Evolutionary conservation across 1,284 basidiomycete genomes (phyloP), one percentile per base, ranked within the genome.

Genomic region (Ceratobasidium sp.): DNA sequence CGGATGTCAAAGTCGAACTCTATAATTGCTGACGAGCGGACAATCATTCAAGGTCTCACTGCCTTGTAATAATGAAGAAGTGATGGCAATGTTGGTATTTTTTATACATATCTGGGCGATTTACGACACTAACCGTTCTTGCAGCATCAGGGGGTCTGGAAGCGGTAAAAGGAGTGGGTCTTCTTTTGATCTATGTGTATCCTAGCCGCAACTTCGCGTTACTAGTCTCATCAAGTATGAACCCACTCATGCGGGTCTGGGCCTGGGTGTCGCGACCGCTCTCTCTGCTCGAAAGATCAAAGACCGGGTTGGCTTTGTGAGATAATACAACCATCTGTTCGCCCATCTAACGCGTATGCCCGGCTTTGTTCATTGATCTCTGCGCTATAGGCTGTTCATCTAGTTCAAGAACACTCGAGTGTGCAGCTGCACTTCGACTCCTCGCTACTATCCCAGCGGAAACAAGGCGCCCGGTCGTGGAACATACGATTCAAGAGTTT

Each of bases 131-230:
- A 22, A 68, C n/a, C 63, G 39, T 66, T 46, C n/a, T 53, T 43
- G 34, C 53, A 82, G 81, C 58, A 79, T 82, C 6, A 81, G 81
- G 24, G 80, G 80, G 5, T 82, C 80, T 3, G 82, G 83, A 13
- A 80, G 80, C 11, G 83, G 83, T 19, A 84, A 84, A 76, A 83
- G 82, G 14, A 83, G 27, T 79, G 79, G 16, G 80, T 82, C 16
- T 75, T 7, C 64, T 5, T 41, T 41, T 6, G 39, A 7, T 6
- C 39, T 13, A 41, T 41, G 7, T 13, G 6, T 41, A 41, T 41
- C 6, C 6, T 13, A 6, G 7, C 6, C 39, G 39, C 6, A 6
- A 13, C 39, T 41, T 41, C 41, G 48, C 11, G 61, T 63, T 8
- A 61, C 61, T 3, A 49, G 49, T 46, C 16, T 27, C 9, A 49